A percentile compares a stretch with the other conserved stretches of the same genome.
phyloP scores from a whole-genome alignment of 805 yeast genomes.

The Saccharomycopsis capsularis region DNA sequence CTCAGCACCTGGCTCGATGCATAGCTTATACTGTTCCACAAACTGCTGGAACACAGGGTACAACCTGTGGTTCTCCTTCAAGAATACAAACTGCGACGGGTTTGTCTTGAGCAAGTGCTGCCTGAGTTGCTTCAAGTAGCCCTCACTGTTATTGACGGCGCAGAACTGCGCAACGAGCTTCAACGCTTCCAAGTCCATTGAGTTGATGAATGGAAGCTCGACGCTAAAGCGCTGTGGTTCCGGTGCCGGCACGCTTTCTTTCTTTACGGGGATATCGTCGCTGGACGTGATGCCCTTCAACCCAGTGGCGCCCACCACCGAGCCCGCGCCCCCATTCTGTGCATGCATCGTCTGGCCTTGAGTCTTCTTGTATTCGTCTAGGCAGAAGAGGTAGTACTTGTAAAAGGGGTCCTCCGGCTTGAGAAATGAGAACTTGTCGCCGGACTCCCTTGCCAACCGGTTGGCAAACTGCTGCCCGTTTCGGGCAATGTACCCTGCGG shows the following conservation, averaged over 20 bases:
- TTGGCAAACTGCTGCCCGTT: slow-evolving; percentile 65
- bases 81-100: slow-evolving; percentile 60
- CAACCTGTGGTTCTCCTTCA: slow-evolving; percentile 53
- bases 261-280: slow-evolving; percentile 10
- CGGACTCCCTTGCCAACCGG: slow-evolving; percentile 39
- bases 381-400: slow-evolving; percentile 46
- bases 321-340: background rate
- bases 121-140: slow-evolving; percentile 32
- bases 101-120: slow-evolving; percentile 25
- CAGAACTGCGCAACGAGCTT: slow-evolving; percentile 66
- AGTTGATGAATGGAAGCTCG: slow-evolving; percentile 35
- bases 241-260: slow-evolving; percentile 10
- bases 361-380: slow-evolving; percentile 25
- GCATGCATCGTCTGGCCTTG: background rate
- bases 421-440: slow-evolving; percentile 56
- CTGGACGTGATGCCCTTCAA: background rate
- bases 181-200: slow-evolving; percentile 59
- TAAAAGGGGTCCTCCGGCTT: slow-evolving; percentile 46
- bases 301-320: background rate
- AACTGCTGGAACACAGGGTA: slow-evolving; percentile 43
- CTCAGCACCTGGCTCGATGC: slow-evolving; percentile 23
- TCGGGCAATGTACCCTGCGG: slow-evolving; percentile 60
- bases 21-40: slow-evolving; percentile 47
- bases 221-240: slow-evolving; percentile 27
- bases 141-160: slow-evolving; percentile 51